Conservation (phyloP, 176 grass and related monocot species). For the Eremochloa ophiuroides region DNA sequence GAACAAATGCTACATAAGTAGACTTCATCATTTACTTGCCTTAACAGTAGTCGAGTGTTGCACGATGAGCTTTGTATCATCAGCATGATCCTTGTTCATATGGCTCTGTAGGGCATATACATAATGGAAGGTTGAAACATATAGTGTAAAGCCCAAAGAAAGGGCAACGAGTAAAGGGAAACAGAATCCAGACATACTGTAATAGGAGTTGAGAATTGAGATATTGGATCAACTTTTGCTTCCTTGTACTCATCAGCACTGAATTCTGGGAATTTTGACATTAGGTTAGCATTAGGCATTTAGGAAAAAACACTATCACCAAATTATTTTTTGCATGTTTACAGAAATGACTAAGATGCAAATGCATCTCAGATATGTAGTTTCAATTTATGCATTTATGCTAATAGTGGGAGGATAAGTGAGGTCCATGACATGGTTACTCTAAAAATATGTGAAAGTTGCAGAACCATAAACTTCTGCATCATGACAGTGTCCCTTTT, state of each 20-base stretch:
- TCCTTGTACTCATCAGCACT: slow-evolving; percentile 65
- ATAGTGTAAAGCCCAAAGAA: background rate
- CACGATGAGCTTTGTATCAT: slow-evolving; percentile 92
- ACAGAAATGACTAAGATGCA: background rate
- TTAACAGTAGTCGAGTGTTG: slow-evolving; percentile 78
- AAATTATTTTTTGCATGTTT: background rate
- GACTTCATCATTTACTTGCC: slow-evolving; percentile 37
- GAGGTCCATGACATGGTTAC: background rate
- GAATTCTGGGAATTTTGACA: slow-evolving; percentile 58
- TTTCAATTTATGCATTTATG: background rate
- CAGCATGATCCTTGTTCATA: slow-evolving; percentile 96
- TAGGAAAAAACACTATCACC: background rate
- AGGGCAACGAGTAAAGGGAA: slow-evolving; percentile 9
- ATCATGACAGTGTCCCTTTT: background rate
- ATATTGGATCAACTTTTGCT: slow-evolving; percentile 83
- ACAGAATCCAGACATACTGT: slow-evolving; percentile 37
- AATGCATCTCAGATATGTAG: background rate
- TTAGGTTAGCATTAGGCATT: slow-evolving; percentile 1
- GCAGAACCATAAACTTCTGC: background rate
- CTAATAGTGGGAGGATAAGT: slow-evolving; percentile 3
- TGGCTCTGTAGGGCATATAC: slow-evolving; percentile 53
- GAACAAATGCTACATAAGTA: background rate
- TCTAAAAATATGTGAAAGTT: slow-evolving; percentile 5
- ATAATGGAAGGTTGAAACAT: slow-evolving; percentile 11
- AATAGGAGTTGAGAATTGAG: slow-evolving; percentile 84